Base-by-base conservation (phyloP, 345 rosid species). In the Boechera divaricarpa region DNA sequence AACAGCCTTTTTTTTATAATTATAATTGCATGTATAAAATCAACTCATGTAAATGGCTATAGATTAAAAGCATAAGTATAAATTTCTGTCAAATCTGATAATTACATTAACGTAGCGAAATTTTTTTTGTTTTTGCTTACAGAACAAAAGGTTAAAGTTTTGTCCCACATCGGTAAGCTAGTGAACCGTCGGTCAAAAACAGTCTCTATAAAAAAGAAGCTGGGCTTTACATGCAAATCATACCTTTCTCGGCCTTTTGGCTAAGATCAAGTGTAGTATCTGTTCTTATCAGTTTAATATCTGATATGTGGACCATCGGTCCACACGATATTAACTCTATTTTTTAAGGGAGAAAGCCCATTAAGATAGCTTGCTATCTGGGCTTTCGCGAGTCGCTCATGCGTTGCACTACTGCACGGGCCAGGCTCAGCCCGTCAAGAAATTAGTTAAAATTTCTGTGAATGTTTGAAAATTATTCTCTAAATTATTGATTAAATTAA, bases 241-340 rank as follows among this genome's bases (percentile, higher is more conserved):
- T 56, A 69, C 74, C 44, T 57, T 57, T 70, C 65, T 70, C 61
- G 85, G 87, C 89, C 85, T 86, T 86, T 86, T 82, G 89, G 89
- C 87, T 86, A 86, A 86, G 87, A 86, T 86, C 89, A 84, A 86
- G 82, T 84, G 86, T 86, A 84, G 85, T 84, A 84, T 82, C 79
- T 86, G 86, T 84, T 84, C 86, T 84, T 84, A 86, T 84, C 87
- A 82, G 84, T 86, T 84, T 86, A 82, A 82, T 86, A 86, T 84
- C 86, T 86, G 84, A 82, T 86, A 86, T 72, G 83, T 62, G 78
- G 75, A 5, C 41, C 72, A 79, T 79, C 49, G 62, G 62, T 0
- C 4, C 73, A 54, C 39, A 54, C 29, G 73, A 69, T 69, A 69
- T 39, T 54, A 68, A 69, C 62, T 68, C 11, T 53, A 26, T 53